These are phyloP conservation scores for Malassezia brasiliensis DNA, from an alignment of 1,284 basidiomycete genomes.

Conservation along the genomic window DNA sequence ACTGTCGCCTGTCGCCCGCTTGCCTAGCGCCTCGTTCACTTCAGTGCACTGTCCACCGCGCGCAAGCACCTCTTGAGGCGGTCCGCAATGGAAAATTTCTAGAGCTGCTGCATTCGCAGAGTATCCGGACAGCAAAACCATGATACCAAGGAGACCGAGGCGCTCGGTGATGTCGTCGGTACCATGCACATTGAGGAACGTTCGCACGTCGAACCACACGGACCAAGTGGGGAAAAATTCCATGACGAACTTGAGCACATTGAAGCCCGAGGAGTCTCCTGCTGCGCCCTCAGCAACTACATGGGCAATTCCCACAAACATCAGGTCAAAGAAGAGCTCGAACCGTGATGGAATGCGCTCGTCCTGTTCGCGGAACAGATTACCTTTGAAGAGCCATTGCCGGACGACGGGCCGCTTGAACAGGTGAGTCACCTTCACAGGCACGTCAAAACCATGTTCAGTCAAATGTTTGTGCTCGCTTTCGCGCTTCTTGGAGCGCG, in stretches of 20 bases:
- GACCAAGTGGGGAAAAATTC: slow-evolving; percentile 40
- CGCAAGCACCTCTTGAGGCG: neutral
- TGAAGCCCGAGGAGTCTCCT: slow-evolving; percentile 25
- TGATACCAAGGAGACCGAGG: slow-evolving; percentile 34
- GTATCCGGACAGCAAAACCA: slow-evolving; percentile 45
- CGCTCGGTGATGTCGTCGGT: slow-evolving; percentile 46
- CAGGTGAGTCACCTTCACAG: slow-evolving; percentile 35
- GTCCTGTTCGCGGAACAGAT: slow-evolving; percentile 40
- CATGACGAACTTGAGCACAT: slow-evolving; percentile 42
- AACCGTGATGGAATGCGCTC: slow-evolving; percentile 40
- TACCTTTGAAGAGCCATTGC: slow-evolving; percentile 43
- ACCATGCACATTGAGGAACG: slow-evolving; percentile 41
- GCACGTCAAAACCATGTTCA: slow-evolving; percentile 29
- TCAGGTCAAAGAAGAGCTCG: slow-evolving; percentile 47
- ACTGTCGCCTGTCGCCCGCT: neutral
- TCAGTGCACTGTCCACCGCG: neutral
- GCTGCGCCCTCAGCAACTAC: slow-evolving; percentile 31
- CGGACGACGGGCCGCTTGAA: slow-evolving; percentile 43
- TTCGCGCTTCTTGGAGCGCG: neutral
- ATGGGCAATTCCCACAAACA: slow-evolving; percentile 41
- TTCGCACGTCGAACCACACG: slow-evolving; percentile 38
- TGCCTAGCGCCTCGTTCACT: neutral
- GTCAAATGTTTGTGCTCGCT: slow-evolving; percentile 16
- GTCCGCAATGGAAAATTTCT: slow-evolving; percentile 11
- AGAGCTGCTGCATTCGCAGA: slow-evolving; percentile 37